Evolutionary conservation across 2,329 filamentous ascomycete species (phyloP).

Genomic region (Neofusicoccum parvum): DNA sequence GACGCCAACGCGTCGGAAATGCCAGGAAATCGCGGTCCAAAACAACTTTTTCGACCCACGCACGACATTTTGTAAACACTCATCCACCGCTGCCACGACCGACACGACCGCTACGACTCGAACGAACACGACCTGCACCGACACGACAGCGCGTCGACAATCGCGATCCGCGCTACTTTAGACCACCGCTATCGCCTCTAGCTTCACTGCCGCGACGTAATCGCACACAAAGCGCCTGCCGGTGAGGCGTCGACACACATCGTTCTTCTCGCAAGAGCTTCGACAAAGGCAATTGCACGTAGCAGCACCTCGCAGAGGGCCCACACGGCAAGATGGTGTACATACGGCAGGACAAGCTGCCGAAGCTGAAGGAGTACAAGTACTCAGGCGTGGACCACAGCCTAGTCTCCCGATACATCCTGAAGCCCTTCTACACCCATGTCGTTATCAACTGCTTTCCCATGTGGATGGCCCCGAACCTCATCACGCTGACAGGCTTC

Average conservation of each 20-base stretch:
- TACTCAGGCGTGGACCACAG: slow-evolving; percentile 92
- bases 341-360: slow-evolving; percentile 87
- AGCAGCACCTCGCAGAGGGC: not conserved
- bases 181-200: not conserved
- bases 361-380: slow-evolving; percentile 90
- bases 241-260: not conserved
- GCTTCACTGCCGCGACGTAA: not conserved
- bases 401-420: slow-evolving; percentile 83
- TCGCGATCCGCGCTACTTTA: not conserved
- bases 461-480: slow-evolving; percentile 78
- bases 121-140: not conserved
- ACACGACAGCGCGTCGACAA: not conserved
- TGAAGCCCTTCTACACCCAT: slow-evolving; percentile 97
- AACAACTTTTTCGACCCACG: slow-evolving; percentile 17
- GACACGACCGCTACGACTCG: slow-evolving; percentile 8
- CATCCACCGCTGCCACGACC: slow-evolving; percentile 4
- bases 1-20: slow-evolving; percentile 21
- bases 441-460: slow-evolving; percentile 94
- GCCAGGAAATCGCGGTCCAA: slow-evolving; percentile 15
- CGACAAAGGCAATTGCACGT: not conserved
- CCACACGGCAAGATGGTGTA: slow-evolving; percentile 72
- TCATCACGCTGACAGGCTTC: slow-evolving; percentile 89
- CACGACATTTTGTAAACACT: not conserved
- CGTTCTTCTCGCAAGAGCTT: not conserved
- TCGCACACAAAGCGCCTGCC: not conserved